Evolutionary conservation across 441 rosid species (phyloP).

Genomic region (Corymbia citriodora): DNA sequence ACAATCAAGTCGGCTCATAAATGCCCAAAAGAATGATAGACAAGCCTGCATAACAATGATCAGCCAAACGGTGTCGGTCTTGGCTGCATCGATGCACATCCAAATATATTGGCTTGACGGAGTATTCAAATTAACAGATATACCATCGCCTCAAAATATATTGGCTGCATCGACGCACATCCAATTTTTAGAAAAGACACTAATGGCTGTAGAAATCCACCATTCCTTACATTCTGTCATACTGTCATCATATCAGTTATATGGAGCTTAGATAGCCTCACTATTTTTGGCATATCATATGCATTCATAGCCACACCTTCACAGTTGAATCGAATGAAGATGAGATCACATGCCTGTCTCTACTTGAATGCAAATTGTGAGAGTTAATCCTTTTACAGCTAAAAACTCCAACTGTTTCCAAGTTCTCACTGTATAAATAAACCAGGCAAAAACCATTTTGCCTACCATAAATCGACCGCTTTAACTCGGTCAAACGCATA

Average conservation of each 20-base stretch:
- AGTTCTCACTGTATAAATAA: not conserved
- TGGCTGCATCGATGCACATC: not conserved
- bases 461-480: not conserved
- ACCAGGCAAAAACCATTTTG: not conserved
- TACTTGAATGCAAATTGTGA: not conserved
- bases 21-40: not conserved
- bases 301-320: not conserved
- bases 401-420: not conserved
- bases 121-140: not conserved
- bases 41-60: not conserved
- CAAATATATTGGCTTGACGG: not conserved
- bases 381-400: not conserved
- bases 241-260: not conserved
- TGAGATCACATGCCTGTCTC: not conserved
- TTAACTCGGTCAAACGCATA: not conserved
- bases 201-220: not conserved
- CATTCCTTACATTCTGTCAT: not conserved
- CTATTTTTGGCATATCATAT: not conserved
- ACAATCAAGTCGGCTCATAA: not conserved
- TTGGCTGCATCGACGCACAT: not conserved
- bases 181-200: not conserved
- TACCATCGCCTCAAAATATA: not conserved
- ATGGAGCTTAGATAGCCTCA: not conserved
- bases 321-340: not conserved
- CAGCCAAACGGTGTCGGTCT: not conserved